Evolutionary conservation across 345 rosid genomes (phyloP).

Genomic region (Dipteronia sinensis): DNA sequence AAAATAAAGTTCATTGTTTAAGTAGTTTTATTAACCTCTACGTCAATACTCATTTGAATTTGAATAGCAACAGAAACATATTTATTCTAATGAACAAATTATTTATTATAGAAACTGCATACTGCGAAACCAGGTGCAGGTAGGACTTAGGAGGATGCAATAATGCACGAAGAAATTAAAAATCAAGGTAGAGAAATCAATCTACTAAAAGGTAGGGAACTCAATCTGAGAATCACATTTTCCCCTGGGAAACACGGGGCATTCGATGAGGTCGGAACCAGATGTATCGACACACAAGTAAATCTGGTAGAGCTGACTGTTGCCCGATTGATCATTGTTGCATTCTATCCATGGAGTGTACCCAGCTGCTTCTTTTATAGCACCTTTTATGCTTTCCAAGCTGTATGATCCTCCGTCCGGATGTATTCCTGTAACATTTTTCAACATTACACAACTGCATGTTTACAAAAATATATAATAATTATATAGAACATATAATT

Average conservation of each 20-base stretch:
- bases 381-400: slow-evolving; percentile 56
- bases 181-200: neutral
- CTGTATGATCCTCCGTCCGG: slow-evolving; percentile 61
- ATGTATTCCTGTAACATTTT: slow-evolving; percentile 47
- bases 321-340: slow-evolving; percentile 60
- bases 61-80: too few species aligned
- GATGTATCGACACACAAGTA: slow-evolving; percentile 79
- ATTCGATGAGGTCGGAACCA: slow-evolving; percentile 61
- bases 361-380: slow-evolving; percentile 56
- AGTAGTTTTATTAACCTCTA: too few species aligned
- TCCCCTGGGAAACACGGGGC: slow-evolving; percentile 73
- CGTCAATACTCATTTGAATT: too few species aligned
- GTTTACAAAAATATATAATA: too few species aligned
- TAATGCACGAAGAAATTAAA: neutral
- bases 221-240: slow-evolving; percentile 60
- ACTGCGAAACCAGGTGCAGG: too few species aligned
- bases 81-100: too few species aligned
- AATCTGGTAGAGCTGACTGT: slow-evolving; percentile 80
- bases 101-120: too few species aligned
- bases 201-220: slow-evolving; percentile 67
- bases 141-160: too few species aligned
- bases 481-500: too few species aligned
- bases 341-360: slow-evolving; percentile 75
- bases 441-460: neutral
- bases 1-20: too few species aligned